A percentile compares a stretch with the other conserved stretches of the same genome.
Conservation (phyloP, 495 filamentous ascomycete genomes). For the Viridothelium virens region DNA sequence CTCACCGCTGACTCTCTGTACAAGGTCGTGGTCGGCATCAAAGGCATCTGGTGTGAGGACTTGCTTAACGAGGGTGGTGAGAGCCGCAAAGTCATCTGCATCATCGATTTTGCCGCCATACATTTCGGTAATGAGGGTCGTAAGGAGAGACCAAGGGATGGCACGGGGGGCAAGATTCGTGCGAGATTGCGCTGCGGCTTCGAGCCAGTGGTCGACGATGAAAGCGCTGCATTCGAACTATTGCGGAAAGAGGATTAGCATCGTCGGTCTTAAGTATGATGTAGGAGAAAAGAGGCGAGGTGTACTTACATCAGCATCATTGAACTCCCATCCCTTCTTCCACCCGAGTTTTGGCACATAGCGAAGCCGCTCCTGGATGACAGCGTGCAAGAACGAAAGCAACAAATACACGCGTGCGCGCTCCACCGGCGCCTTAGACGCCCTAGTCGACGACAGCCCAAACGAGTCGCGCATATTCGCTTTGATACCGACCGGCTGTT, state of each 20-base stretch:
- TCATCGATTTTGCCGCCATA: constrained; percentile 98
- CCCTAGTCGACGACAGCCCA: constrained; percentile 68
- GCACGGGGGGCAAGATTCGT: constrained; percentile 89
- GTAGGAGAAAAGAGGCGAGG: neutral
- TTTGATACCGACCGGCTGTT: constrained; percentile 90
- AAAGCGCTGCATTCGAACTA: constrained; percentile 95
- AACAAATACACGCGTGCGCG: constrained; percentile 84
- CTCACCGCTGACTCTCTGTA: constrained; percentile 49
- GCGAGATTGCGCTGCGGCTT: constrained; percentile 67
- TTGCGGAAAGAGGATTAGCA: constrained; percentile 7
- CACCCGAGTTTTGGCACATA: constrained; percentile 93
- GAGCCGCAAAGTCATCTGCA: constrained; percentile 68
- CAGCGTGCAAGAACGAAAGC: constrained; percentile 90
- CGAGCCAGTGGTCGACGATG: constrained; percentile 94
- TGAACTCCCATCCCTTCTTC: constrained; percentile 99
- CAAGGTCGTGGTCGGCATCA: constrained; percentile 83
- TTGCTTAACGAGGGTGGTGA: constrained; percentile 61
- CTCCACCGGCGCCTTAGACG: constrained; percentile 78
- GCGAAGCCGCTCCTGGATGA: constrained; percentile 88
- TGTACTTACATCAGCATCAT: constrained; percentile 89
- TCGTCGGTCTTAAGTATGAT: too few relatives aligned
- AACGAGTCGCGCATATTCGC: constrained; percentile 99
- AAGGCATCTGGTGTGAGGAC: constrained; percentile 82
- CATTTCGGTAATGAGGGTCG: constrained; percentile 81
- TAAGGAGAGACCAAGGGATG: constrained; percentile 96